Percentiles rank a stretch among this genome's conserved stretches.
Conservation (phyloP, 371 early-diverging fungal species). For the Rhizopus arrhizus region DNA sequence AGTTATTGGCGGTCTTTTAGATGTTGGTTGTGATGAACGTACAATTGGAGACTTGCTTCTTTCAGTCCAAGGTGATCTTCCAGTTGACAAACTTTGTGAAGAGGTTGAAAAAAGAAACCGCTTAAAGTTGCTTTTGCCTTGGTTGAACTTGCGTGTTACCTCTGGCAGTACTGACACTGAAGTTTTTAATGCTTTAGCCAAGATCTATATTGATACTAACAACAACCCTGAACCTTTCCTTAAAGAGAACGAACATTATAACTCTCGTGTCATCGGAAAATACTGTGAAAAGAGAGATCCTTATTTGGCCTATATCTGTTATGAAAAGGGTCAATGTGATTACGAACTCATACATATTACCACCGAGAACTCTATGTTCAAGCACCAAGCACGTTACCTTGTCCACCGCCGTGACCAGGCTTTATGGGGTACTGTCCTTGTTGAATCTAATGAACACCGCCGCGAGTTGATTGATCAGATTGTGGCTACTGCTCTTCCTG, state of each 20-base stretch:
- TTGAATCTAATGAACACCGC: slow-evolving; percentile 78
- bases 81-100: slow-evolving; percentile 86
- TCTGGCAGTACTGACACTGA: slow-evolving; percentile 85
- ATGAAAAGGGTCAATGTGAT: slow-evolving; percentile 94
- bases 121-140: slow-evolving; percentile 92
- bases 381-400: slow-evolving; percentile 96
- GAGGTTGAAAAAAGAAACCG: slow-evolving; percentile 96
- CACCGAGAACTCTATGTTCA: slow-evolving; percentile 97
- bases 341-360: slow-evolving; percentile 90
- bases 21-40: slow-evolving; percentile 96
- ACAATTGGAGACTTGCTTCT: slow-evolving; percentile 87
- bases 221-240: slow-evolving; percentile 96
- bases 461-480: slow-evolving; percentile 92
- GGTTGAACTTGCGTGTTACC: slow-evolving; percentile 86
- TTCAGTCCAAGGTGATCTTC: slow-evolving; percentile 78
- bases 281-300: slow-evolving; percentile 99
- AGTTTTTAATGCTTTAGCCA: slow-evolving; percentile 96
- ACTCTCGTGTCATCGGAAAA: slow-evolving; percentile 89
- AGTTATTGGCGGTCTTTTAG: slow-evolving; percentile 95
- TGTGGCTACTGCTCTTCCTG: slow-evolving; percentile 88
- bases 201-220: slow-evolving; percentile 98
- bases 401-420: slow-evolving; percentile 85
- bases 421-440: slow-evolving; percentile 86
- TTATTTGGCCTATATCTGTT: slow-evolving; percentile 92
- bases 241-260: slow-evolving; percentile 88